These are phyloP conservation scores for Entonaema liquescens DNA, from an alignment of 495 filamentous ascomycete species.

Conservation along the genomic window DNA sequence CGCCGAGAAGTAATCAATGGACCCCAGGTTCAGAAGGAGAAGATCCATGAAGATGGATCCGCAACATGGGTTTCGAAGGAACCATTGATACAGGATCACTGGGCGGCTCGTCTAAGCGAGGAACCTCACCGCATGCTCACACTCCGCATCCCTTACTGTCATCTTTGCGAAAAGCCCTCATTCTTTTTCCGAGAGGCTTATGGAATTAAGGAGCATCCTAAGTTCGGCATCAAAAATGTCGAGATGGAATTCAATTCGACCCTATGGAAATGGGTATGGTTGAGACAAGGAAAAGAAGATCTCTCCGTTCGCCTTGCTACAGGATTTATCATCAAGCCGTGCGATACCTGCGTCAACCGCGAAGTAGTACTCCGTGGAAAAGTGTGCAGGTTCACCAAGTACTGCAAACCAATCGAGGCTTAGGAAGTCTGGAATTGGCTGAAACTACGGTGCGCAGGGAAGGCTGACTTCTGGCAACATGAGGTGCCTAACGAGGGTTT, in stretches of 20 bases:
- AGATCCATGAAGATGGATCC: not conserved
- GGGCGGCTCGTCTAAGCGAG: slow-evolving; percentile 19
- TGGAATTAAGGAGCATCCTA: not conserved
- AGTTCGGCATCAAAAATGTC: not conserved
- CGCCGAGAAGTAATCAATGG: not conserved
- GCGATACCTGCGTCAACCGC: slow-evolving; percentile 11
- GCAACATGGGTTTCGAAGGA: not conserved
- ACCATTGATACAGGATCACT: not conserved
- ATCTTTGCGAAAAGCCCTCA: slow-evolving; percentile 17
- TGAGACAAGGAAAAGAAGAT: not conserved
- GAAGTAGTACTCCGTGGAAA: slow-evolving; percentile 5
- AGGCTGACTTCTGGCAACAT: slow-evolving; percentile 18
- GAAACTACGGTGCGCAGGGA: not conserved
- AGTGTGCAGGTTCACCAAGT: not conserved
- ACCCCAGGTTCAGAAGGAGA: not conserved
- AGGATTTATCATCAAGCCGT: slow-evolving; percentile 23
- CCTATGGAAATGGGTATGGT: slow-evolving; percentile 20
- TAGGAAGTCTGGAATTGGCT: slow-evolving; percentile 31
- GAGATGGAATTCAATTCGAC: slow-evolving; percentile 11
- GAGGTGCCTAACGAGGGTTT: slow-evolving; percentile 3
- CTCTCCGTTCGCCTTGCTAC: slow-evolving; percentile 1
- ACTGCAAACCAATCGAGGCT: not conserved
- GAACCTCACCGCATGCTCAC: slow-evolving; percentile 17
- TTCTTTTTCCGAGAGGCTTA: not conserved
- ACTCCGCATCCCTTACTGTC: slow-evolving; percentile 20